phyloP scores from a whole-genome alignment of 208 protist species.

The Leishmania major region DNA sequence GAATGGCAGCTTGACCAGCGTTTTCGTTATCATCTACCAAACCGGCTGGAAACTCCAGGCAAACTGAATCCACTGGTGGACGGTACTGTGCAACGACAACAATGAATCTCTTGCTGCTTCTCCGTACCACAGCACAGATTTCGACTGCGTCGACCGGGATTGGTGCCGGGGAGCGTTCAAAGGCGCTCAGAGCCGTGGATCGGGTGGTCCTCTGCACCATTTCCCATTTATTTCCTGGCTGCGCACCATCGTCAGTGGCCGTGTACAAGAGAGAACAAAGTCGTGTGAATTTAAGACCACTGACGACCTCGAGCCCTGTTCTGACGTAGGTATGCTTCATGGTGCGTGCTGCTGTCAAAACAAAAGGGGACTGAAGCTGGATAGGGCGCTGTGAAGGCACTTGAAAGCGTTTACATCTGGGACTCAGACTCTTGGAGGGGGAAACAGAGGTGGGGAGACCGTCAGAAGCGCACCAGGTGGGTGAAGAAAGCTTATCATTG shows the following conservation, averaged over 20 bases:
- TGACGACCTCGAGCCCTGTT: conserved; percentile 33
- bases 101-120: conserved; percentile 39
- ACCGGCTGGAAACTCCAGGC: conserved; percentile 84
- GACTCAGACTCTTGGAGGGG: background rate
- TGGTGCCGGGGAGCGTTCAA: conserved; percentile 36
- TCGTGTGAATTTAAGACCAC: conserved; percentile 34
- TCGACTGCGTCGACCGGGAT: conserved; percentile 69
- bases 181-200: conserved; percentile 33
- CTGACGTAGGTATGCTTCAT: conserved; percentile 50
- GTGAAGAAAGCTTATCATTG: background rate
- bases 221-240: conserved; percentile 49
- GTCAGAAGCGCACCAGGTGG: background rate
- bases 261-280: conserved; percentile 36
- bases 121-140: conserved; percentile 62
- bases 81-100: conserved; percentile 87
- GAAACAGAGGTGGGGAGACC: background rate
- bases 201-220: conserved; percentile 68
- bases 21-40: conserved; percentile 73
- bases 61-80: conserved; percentile 66
- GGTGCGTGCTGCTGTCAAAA: background rate
- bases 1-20: conserved; percentile 55
- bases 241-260: conserved; percentile 10
- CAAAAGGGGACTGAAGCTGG: background rate
- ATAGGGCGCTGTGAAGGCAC: background rate
- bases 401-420: background rate